Evolutionary conservation across 2,329 filamentous ascomycete genomes (phyloP), one percentile per base, ranked within the genome.

Genomic region (Beauveria pseudobassiana): DNA sequence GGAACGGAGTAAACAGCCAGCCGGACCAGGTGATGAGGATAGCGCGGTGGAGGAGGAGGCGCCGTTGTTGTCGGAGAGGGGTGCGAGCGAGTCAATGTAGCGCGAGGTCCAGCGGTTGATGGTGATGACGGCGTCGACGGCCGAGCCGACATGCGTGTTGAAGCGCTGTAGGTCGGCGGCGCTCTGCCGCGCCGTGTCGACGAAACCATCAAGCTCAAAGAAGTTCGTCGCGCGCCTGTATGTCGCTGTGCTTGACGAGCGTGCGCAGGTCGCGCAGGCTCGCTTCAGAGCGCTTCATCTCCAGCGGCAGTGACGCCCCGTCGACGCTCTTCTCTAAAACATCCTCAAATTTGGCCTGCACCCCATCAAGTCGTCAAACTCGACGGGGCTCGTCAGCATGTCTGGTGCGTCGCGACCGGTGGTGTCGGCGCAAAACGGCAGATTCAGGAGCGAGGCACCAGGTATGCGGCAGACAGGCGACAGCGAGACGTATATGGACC

Each of bases 161-260:
- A 93, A 95, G 62, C 80, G 82, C 64, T 88, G 86, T 5, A 95
- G 79, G 61, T 89, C 85, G 50, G 81, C 78, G 4, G 87, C 84
- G 1, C 87, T 86, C 52, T 81, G 79, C 3, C 84, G 78, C 2
- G 88, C 86, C 0, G 84, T 85, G 10, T 88, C 84, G 66, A 95
- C 84, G 73, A 93, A 96, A 55, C 84, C 84, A 64, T 89, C 84
- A 62, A 96, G 89, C 70, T 93, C 90, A 24, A 87, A 90, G 83
- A 14, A 96, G 81, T 72, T 92, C 87, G 42, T 88, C 82, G 34
- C 84, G 84, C 46, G 83, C 84, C 28, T 85, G 83, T 0, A 95
- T 77, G 24, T 84, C 80, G 66, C 87, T 91, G 73, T 87, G 86
- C 45, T 84, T 81, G 40, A 96, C 88, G 50, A 92, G 80, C 28